Base-by-base conservation (phyloP, 73 alveolate genomes). In the Uronychia binucleata region DNA sequence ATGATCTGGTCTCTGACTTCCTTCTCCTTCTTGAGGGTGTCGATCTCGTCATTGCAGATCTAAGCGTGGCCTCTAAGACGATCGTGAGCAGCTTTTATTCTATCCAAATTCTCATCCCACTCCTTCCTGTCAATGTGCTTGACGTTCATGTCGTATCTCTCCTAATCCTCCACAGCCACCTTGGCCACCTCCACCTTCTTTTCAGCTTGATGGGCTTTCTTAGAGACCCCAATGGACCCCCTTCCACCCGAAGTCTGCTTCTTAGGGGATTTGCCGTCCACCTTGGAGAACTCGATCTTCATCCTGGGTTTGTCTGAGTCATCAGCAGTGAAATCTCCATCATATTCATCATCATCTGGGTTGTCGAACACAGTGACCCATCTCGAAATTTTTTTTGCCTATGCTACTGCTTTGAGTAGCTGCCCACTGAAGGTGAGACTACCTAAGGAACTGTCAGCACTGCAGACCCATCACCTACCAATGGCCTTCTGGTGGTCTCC, bases 401-500 rank as follows among this genome's bases (percentile, higher is more conserved):
- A 46, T 5, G 67, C 67, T 11, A 46, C 19, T 11, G 5, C 19
- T 19, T 46, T 46, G 67, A 46, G 19, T 5, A 11, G 67, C 67
- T 19, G n/a, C 5, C n/a, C 67, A 46, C n/a, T 5, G 67, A 46
- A 46, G 5, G 67, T 46, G n/a, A 46, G 19, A 46, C 67, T 46
- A 11, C 67, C 67, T 46, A 46, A 19, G 67, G 67, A 11, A 11
- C 19, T 46, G 19, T 46, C 19, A 5, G 67, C 5, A 46, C 19
- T 19, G 19, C 5, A n/a, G n/a, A n/a, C n/a, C n/a, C n/a, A n/a
- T n/a, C n/a, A n/a, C 86, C 57, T 79, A 59, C 94, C 94, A 58
- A 33, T 75, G 29, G 78, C 46, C n/a, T 77, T 31, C 78, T 88
- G 90, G 28, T 86, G 88, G 46, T 88, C 91, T 34, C 94, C 94